Evolutionary conservation across 768 basidiomycete genomes (phyloP), one percentile per base, ranked within the genome.

Genomic region (Boletales sp.): DNA sequence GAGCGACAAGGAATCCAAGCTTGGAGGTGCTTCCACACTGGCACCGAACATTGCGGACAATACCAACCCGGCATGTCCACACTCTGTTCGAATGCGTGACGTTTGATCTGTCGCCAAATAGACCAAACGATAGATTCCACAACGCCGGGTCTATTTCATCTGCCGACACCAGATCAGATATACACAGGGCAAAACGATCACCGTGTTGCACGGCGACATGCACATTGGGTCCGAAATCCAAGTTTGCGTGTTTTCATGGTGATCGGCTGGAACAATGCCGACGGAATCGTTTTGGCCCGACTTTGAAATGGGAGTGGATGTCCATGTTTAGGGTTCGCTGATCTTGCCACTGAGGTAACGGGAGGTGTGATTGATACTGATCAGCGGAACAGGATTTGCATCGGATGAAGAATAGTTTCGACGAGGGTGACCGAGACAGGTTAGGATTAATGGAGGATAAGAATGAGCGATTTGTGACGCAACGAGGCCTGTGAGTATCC

Each of bases 401-500:
- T 44, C 25, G 14, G 9, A 38, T 33, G 37, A 6, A 13, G 32
- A 7, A 8, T 9, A 19, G 6, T 39, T 46, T 46, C 19, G 19
- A 35, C 43, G 11, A 38, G 31, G 35, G 14, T 35, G 25, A 44
- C 28, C 33, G 7, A 7, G 31, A 35, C 36, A 48, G 35, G 49
- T 32, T 32, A 45, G 25, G 35, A 25, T 50, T 44, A 32, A 40
- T 31, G 14, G 34, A 33, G 3, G 30, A 17, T 43, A 19, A 42
- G 14, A 31, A 34, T 25, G 21, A 38, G 39, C 12, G 31, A 37
- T 43, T 25, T 44, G 47, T 15, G 38, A 45, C 45, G 52, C 57
- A 64, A 62, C 60, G 52, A 62, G 52, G 53, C 50, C 41, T 25
- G 31, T 37, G 34, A 37, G 38, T 18, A 49, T 53, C 17, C 28